These are phyloP conservation scores for Boletus bicolor DNA, from an alignment of 768 basidiomycete genomes.

Conservation along the genomic window DNA sequence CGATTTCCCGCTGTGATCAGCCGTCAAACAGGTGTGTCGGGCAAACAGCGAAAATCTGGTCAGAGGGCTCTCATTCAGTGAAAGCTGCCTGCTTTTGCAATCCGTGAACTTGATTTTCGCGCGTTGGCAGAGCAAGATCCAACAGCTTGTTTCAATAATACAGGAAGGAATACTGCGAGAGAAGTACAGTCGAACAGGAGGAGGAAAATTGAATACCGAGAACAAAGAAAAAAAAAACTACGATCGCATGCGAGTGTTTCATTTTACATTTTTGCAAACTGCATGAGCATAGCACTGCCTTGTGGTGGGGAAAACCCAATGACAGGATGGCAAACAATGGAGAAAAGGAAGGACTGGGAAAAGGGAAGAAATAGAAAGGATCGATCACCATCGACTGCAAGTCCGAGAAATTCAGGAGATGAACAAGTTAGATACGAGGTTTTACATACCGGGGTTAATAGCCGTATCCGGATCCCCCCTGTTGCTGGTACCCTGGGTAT, in stretches of 20 bases:
- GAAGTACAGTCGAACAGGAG: neutral
- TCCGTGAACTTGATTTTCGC: no score
- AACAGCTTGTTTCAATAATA: conserved; percentile 10
- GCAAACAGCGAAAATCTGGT: neutral
- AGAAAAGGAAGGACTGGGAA: neutral
- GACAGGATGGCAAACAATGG: neutral
- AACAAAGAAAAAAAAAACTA: neutral
- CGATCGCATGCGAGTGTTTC: conserved; percentile 5
- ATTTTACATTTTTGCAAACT: conserved; percentile 20
- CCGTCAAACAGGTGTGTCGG: neutral
- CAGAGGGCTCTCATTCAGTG: no score
- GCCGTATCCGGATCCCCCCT: conserved; percentile 23
- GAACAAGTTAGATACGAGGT: no score
- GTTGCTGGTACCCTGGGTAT: conserved; percentile 28
- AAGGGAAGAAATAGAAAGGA: neutral
- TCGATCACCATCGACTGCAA: neutral
- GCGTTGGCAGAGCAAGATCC: neutral
- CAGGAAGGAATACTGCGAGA: neutral
- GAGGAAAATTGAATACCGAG: neutral
- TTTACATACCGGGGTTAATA: conserved; percentile 20
- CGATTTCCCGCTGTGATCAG: neutral
- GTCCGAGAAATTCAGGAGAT: neutral
- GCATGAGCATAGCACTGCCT: conserved; percentile 10
- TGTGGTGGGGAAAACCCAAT: conserved; percentile 1
- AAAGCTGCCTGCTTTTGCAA: no score